Evolutionary conservation across 2,329 filamentous ascomycete species (phyloP).

Genomic region (Metarhizium brunneum): DNA sequence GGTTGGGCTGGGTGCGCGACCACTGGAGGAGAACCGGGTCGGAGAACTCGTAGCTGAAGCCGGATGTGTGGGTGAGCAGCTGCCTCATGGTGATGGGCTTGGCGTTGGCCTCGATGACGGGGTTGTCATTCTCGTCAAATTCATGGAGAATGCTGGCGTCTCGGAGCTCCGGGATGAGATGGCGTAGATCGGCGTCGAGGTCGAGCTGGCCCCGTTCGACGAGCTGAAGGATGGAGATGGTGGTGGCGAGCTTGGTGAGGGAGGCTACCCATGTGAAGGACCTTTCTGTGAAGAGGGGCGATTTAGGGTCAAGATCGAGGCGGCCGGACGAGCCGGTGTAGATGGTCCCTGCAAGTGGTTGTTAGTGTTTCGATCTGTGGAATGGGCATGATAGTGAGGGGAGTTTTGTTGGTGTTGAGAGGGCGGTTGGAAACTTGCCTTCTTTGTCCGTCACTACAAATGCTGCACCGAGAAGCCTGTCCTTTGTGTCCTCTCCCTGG

Average conservation of each 20-base stretch:
- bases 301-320: slow-evolving; percentile 17
- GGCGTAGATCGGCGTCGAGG: slow-evolving; percentile 28
- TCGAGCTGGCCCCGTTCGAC: slow-evolving; percentile 24
- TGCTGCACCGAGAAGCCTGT: slow-evolving; percentile 27
- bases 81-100: slow-evolving; percentile 30
- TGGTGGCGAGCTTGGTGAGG: slow-evolving; percentile 33
- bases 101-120: slow-evolving; percentile 27
- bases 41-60: slow-evolving; percentile 33
- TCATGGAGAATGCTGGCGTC: slow-evolving; percentile 26
- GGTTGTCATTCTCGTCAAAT: slow-evolving; percentile 24
- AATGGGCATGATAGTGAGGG: too few relatives aligned
- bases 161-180: slow-evolving; percentile 23
- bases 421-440: slow-evolving; percentile 11
- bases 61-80: slow-evolving; percentile 41
- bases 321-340: slow-evolving; percentile 28
- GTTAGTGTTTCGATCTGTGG: not conserved
- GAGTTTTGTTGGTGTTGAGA: not conserved
- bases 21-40: slow-evolving; percentile 31
- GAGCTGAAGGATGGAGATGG: slow-evolving; percentile 28
- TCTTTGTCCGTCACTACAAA: slow-evolving; percentile 24
- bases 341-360: slow-evolving; percentile 17
- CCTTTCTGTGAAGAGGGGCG: slow-evolving; percentile 20
- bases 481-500: slow-evolving; percentile 16
- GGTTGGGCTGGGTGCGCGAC: slow-evolving; percentile 23
- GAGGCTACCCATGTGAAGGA: slow-evolving; percentile 31